Percentiles rank a stretch among this genome's conserved stretches.
phyloP scores from a whole-genome alignment of 148 eudicot genomes.

The Bassia scoparia region DNA sequence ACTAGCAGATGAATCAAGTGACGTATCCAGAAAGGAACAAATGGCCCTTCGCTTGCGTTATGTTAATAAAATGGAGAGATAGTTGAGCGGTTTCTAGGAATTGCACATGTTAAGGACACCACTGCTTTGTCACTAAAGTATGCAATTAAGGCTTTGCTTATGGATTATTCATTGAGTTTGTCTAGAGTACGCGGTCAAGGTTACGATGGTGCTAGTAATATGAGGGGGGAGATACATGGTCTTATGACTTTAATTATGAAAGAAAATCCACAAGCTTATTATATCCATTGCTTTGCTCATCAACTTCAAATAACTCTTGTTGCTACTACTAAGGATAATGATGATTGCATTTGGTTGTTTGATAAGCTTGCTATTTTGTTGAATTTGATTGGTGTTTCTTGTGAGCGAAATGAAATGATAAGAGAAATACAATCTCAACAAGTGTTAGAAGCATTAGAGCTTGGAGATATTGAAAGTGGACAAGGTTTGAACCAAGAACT shows the following conservation, averaged over 20 bases:
- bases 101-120: background rate
- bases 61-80: background rate
- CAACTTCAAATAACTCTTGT: slow-evolving; percentile 14
- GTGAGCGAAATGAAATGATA: background rate
- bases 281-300: slow-evolving; percentile 2
- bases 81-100: background rate
- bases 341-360: slow-evolving; percentile 7
- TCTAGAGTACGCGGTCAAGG: background rate
- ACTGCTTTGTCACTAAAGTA: background rate
- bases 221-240: slow-evolving; percentile 2
- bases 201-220: slow-evolving; percentile 8
- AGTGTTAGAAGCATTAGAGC: too few relatives aligned
- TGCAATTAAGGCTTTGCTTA: background rate
- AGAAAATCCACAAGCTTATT: background rate
- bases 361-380: background rate
- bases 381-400: background rate
- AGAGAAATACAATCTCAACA: too few relatives aligned
- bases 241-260: background rate
- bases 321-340: background rate
- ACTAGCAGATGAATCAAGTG: background rate
- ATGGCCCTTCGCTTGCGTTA: background rate
- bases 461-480: too few relatives aligned
- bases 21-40: background rate
- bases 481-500: too few relatives aligned
- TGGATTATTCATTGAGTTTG: background rate